Evolutionary conservation across 352 stramenopile species (phyloP).

Genomic region (Globisporangium splendens): DNA sequence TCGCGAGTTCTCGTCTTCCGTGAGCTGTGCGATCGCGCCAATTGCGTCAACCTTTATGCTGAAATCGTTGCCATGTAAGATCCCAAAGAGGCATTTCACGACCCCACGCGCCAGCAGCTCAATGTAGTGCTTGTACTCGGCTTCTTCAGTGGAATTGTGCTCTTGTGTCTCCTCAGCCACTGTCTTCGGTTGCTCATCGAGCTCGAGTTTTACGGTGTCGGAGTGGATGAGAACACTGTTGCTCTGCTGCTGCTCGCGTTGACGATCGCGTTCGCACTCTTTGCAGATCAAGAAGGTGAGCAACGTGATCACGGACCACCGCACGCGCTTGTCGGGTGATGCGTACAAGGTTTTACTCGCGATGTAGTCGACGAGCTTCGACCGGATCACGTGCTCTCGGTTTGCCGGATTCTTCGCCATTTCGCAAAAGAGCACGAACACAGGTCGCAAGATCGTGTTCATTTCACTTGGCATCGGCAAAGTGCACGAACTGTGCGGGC

Average conservation of each 20-base stretch:
- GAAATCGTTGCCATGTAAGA: slow-evolving; percentile 64
- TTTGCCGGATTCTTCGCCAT: slow-evolving; percentile 56
- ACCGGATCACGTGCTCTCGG: slow-evolving; percentile 56
- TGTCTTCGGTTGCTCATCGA: slow-evolving; percentile 5
- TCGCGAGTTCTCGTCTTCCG: slow-evolving; percentile 53
- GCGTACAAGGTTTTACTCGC: slow-evolving; percentile 47
- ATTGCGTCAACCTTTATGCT: slow-evolving; percentile 69
- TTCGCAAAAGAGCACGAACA: slow-evolving; percentile 55
- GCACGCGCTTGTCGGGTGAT: slow-evolving; percentile 56
- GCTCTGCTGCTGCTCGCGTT: background rate
- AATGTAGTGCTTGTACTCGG: slow-evolving; percentile 69
- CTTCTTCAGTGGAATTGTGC: slow-evolving; percentile 13
- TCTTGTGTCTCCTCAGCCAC: background rate
- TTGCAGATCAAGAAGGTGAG: slow-evolving; percentile 60
- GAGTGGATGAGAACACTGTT: slow-evolving; percentile 9
- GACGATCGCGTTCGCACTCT: slow-evolving; percentile 38
- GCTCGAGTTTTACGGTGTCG: slow-evolving; percentile 13
- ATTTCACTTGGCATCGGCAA: slow-evolving; percentile 16
- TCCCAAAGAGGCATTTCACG: slow-evolving; percentile 70
- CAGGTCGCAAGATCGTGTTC: slow-evolving; percentile 30
- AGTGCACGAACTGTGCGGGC: background rate
- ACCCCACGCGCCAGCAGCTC: slow-evolving; percentile 66
- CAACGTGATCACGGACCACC: slow-evolving; percentile 50
- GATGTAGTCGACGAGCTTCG: slow-evolving; percentile 61
- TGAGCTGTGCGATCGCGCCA: slow-evolving; percentile 63